Base-by-base conservation (phyloP, 768 basidiomycete genomes). In the Podaxis sp. region DNA sequence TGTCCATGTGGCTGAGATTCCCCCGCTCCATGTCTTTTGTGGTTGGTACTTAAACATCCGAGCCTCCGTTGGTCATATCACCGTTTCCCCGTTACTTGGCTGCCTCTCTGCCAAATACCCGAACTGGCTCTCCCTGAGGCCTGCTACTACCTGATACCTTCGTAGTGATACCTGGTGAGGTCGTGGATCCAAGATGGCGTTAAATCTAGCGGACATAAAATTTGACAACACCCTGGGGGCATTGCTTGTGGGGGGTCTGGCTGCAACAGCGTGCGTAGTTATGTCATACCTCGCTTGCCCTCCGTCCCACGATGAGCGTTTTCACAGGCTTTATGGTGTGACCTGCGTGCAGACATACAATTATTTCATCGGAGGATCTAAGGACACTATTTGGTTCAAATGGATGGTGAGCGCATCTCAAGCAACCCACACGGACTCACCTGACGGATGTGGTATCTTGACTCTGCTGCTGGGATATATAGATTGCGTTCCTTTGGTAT, bases 201-300 rank as follows among this genome's bases (percentile, higher is more conserved):
- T 46, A 37, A 53, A 28, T 15, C 13, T 54, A 22, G 51, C n/a
- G 17, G 22, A 28, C 20, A 30, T 65, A 37, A 72, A 69, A 30
- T 78, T 83, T 41, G 78, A 81, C 65, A 80, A 81, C 60, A 85
- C 82, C 0, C 75, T 88, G 2, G 87, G 86, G 7, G 79, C 86
- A 28, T 70, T 86, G 40, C 74, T 87, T 24, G 60, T 87, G 3
- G 86, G 85, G 4, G 81, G 82, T 4, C 74, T 87, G 55, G 66
- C 81, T 28, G 82, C 84, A 13, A 78, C 83, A 70, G 80, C 80
- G 86, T 87, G 67, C 61, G 82, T 72, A n/a, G 2, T 15, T 46
- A 60, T 48, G 1, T 22, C 49, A 30, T 3, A 50, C 15, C 49
- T 62, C 51, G 62, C 36, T 46, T 49, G 46, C 1, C 56, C 57